Conservation (phyloP, 164 flowering plant genomes). For the Nelumbo lutea region DNA sequence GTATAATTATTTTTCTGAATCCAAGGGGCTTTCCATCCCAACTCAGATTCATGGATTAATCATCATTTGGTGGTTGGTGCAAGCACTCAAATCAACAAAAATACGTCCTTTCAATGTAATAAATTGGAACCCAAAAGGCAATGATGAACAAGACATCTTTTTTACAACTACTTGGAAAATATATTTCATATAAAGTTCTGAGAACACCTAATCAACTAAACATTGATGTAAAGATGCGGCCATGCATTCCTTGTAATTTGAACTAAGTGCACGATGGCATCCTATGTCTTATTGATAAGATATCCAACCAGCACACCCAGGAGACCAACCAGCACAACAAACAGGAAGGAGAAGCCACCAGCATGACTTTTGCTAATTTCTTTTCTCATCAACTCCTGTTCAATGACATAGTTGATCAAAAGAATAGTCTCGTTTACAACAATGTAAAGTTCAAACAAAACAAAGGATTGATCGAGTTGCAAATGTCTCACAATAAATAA, state of each 20-base stretch:
- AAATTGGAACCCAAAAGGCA: conserved; percentile 6
- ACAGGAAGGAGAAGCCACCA: conserved; percentile 35
- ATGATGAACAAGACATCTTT: conserved; percentile 6
- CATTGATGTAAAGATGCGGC: conserved; percentile 9
- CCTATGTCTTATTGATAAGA: conserved; percentile 28
- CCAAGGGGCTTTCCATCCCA: neutral
- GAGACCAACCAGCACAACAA: conserved; percentile 44
- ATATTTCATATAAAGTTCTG: neutral
- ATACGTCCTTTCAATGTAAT: neutral
- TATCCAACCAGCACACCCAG: conserved; percentile 49
- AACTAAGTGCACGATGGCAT: neutral
- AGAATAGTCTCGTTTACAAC: neutral
- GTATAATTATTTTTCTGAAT: neutral
- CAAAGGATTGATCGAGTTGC: too few relatives aligned
- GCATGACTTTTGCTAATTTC: conserved; percentile 38
- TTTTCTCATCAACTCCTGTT: conserved; percentile 54
- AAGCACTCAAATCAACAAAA: neutral
- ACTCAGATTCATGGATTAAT: neutral
- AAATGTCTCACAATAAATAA: too few relatives aligned
- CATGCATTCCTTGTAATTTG: conserved; percentile 4
- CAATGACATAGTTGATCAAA: neutral
- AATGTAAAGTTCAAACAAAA: too few relatives aligned
- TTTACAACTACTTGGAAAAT: neutral
- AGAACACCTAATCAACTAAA: conserved; percentile 3
- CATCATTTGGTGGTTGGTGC: neutral